A percentile compares a stretch with the other conserved stretches of the same genome.
Conservation (phyloP, 495 filamentous ascomycete species). For the Entonaema liquescens region DNA sequence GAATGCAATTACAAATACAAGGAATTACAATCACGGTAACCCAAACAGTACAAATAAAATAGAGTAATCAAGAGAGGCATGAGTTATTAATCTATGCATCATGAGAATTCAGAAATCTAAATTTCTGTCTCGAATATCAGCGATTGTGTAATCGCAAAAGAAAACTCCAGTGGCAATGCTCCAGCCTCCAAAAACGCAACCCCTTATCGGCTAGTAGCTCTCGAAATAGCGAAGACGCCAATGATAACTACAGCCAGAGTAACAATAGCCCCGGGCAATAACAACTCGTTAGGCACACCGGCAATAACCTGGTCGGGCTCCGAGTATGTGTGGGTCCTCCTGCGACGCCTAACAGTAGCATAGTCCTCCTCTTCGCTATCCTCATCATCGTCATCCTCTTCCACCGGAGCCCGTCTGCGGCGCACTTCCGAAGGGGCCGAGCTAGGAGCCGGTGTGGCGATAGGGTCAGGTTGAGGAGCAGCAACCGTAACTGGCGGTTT, state of each 20-base stretch:
- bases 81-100: constrained; percentile 21
- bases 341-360: constrained; percentile 53
- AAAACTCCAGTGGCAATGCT: constrained; percentile 13
- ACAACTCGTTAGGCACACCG: constrained; percentile 92
- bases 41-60: neutral
- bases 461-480: constrained; percentile 70
- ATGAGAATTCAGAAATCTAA: constrained; percentile 31
- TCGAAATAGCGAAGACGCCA: constrained; percentile 89
- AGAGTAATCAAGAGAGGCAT: constrained; percentile 1
- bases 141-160: constrained; percentile 14
- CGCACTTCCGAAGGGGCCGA: constrained; percentile 64
- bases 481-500: constrained; percentile 77
- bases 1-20: neutral
- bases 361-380: constrained; percentile 71
- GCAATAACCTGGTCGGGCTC: constrained; percentile 79
- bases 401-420: constrained; percentile 56
- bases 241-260: constrained; percentile 92
- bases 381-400: constrained; percentile 60
- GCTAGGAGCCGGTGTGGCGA: constrained; percentile 59
- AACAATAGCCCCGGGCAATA: constrained; percentile 94
- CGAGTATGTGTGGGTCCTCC: constrained; percentile 46
- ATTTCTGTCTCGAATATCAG: constrained; percentile 8
- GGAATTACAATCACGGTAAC: constrained; percentile 1
- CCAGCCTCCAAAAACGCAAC: constrained; percentile 11
- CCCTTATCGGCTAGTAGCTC: constrained; percentile 70